phyloP scores from a whole-genome alignment of 148 eudicot genomes.

The Rhododendron molle region DNA sequence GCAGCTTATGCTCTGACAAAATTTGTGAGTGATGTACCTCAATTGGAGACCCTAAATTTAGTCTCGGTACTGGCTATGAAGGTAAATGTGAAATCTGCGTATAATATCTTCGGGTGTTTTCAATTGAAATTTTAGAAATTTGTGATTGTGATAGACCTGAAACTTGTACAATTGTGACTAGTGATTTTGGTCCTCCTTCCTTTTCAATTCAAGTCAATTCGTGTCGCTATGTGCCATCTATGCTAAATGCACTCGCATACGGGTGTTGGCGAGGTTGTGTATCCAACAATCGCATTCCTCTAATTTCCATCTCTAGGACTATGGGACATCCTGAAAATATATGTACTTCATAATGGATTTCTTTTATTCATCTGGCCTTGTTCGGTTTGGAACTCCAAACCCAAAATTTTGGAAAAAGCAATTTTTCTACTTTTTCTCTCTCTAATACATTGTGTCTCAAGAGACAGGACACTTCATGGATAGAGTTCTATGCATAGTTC shows the following conservation, averaged over 20 bases:
- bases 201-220: neutral
- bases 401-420: no score
- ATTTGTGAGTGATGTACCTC: conserved; percentile 22
- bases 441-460: neutral
- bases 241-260: neutral
- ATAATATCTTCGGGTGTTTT: neutral
- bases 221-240: neutral
- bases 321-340: neutral
- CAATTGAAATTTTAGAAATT: neutral
- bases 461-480: neutral
- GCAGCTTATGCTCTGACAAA: conserved; percentile 19
- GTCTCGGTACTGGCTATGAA: conserved; percentile 13
- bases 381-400: no score
- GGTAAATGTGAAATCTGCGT: neutral
- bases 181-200: neutral
- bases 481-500: neutral
- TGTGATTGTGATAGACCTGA: neutral
- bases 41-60: conserved; percentile 19
- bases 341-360: neutral
- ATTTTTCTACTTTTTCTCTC: no score
- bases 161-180: neutral
- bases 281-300: neutral
- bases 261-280: neutral
- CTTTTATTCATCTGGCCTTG: no score
- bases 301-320: neutral